Evolutionary conservation across 2,329 filamentous ascomycete species (phyloP).

Genomic region (Sporothrix brasiliensis): DNA sequence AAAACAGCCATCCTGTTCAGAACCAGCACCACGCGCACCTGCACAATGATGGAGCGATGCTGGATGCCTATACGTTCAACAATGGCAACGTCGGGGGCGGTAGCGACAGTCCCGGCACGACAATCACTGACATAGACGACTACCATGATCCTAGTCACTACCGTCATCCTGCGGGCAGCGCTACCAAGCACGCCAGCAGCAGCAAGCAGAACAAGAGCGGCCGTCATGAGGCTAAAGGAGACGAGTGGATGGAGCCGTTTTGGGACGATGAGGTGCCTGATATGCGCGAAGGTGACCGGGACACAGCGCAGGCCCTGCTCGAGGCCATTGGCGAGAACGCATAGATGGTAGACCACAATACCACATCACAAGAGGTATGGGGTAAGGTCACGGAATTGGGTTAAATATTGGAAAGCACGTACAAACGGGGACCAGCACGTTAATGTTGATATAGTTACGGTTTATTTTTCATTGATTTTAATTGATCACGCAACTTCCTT

Average conservation of each 20-base stretch:
- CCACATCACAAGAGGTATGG: neutral
- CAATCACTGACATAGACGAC: conserved; percentile 1
- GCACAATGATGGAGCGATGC: conserved; percentile 31
- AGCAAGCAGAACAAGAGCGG: conserved; percentile 32
- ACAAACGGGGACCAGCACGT: neutral
- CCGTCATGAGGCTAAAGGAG: conserved; percentile 38
- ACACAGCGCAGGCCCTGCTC: conserved; percentile 46
- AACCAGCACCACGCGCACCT: conserved; percentile 23
- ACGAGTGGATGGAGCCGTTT: conserved; percentile 46
- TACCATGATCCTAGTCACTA: neutral
- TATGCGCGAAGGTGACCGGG: conserved; percentile 41
- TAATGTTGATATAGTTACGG: neutral
- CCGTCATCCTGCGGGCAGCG: conserved; percentile 12
- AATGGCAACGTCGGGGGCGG: conserved; percentile 34
- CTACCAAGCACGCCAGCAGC: conserved; percentile 27
- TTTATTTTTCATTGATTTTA: neutral
- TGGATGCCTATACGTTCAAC: conserved; percentile 43
- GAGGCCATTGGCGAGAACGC: conserved; percentile 44
- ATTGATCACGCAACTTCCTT: neutral
- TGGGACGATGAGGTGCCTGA: conserved; percentile 40
- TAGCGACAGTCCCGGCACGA: conserved; percentile 3
- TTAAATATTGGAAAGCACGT: neutral
- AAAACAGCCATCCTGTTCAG: neutral
- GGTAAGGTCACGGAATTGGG: neutral
- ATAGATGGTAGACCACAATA: conserved; percentile 13